Evolutionary conservation across 1,139 yeast genomes (phyloP), one percentile per base, ranked within the genome.

Genomic region (Lodderomyces parapsilosis): DNA sequence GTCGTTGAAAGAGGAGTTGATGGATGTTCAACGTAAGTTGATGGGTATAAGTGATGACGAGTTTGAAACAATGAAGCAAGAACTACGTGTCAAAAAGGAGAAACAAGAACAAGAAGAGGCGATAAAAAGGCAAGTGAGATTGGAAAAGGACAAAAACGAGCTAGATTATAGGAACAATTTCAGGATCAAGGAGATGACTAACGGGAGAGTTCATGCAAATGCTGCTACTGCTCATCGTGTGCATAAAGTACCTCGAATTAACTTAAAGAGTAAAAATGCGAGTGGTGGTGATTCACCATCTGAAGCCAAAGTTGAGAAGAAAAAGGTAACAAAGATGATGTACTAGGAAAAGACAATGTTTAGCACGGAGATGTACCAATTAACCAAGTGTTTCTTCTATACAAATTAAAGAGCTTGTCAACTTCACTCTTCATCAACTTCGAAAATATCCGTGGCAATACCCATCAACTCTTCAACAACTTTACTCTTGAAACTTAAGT

Each of bases 371-470:
- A n/a, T n/a, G n/a, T n/a, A n/a, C n/a, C n/a, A n/a, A 22, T 22
- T 22, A 22, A 22, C 6, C 6, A 22, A 22, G 6, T 22, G 9
- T 22, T 15, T 32, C 11, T 10, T 32, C 14, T 32, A 32, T 32
- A 32, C 23, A 18, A 18, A 18, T 6, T 18, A 15, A 31, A 31
- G n/a, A 13, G 6, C 20, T 20, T 22, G n/a, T 13, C 13, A 36
- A 38, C 37, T 31, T 22, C 32, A 37, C 15, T 45, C 66, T n/a
- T 70, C 76, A 42, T 71, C 78, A 20, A 90, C 83, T 55, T 89
- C 96, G 60, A 90, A 90, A 33, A 91, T 90, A 48, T 86, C 95
- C 50, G 80, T 82, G n/a, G 96, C 93, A 55, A 88, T 89, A 49
- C 74, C 64, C 70, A 91, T 80, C 56, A 91, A 76, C 47, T 90